These are phyloP conservation scores for Vanilla planifolia DNA, from an alignment of 106 monocot species.

Conservation along the genomic window DNA sequence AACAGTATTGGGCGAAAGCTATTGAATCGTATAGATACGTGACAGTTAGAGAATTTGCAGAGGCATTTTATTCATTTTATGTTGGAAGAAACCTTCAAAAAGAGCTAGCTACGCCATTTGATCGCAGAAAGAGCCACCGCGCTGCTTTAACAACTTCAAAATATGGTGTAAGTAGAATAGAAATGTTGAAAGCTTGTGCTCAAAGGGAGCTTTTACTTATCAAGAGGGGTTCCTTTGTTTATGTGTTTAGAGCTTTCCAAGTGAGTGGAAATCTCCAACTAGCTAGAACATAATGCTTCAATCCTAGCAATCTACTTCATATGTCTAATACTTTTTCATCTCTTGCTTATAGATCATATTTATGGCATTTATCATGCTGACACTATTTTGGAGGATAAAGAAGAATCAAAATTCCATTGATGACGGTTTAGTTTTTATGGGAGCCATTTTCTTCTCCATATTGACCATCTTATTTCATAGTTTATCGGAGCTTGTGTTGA, in stretches of 20 bases:
- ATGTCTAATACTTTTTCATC: too few species aligned
- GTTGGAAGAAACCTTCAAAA: slow-evolving; percentile 1
- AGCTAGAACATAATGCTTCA: not conserved
- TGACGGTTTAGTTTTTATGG: slow-evolving; percentile 7
- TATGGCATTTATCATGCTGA: slow-evolving; percentile 10
- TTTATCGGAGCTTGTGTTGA: slow-evolving; percentile 3
- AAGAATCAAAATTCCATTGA: not conserved
- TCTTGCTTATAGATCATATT: slow-evolving; percentile 4
- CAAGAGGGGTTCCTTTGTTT: slow-evolving; percentile 15
- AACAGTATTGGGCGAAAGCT: slow-evolving; percentile 30
- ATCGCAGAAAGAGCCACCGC: slow-evolving; percentile 13
- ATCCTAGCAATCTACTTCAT: not conserved
- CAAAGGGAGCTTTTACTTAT: slow-evolving; percentile 9
- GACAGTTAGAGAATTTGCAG: slow-evolving; percentile 18
- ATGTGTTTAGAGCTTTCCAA: slow-evolving; percentile 1
- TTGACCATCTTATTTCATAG: slow-evolving; percentile 7
- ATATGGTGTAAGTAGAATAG: slow-evolving; percentile 12
- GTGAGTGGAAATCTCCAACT: slow-evolving; percentile 2
- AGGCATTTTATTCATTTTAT: slow-evolving; percentile 16
- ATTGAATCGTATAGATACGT: slow-evolving; percentile 26
- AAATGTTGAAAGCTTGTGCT: slow-evolving; percentile 8
- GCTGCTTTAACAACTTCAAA: slow-evolving; percentile 10
- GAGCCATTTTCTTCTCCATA: slow-evolving; percentile 2
- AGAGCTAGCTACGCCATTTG: slow-evolving; percentile 8
- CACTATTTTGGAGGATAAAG: slow-evolving; percentile 1